phyloP scores from a whole-genome alignment of 192 early-diverging fungal species.

The Radiomyces spectabilis region DNA sequence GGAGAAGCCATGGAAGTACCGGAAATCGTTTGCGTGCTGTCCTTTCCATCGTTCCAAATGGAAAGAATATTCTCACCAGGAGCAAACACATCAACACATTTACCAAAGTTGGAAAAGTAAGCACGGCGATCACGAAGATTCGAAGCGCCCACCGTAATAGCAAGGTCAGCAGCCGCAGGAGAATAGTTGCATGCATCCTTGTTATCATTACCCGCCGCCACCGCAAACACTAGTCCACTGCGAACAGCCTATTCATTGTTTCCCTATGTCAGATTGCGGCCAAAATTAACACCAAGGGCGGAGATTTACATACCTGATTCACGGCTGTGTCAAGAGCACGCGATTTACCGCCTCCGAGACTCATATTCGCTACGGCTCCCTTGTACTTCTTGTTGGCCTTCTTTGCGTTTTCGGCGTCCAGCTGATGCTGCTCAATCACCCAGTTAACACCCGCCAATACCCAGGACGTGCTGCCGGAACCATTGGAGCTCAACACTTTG shows the following conservation, averaged over 20 bases:
- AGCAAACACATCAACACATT: constrained; percentile 89
- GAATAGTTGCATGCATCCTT: constrained; percentile 84
- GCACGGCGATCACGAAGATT: constrained; percentile 73
- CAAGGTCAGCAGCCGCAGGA: constrained; percentile 71
- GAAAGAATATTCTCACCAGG: constrained; percentile 81
- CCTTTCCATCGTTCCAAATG: constrained; percentile 43
- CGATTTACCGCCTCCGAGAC: constrained; percentile 79
- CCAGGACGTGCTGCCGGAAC: constrained; percentile 72
- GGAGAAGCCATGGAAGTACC: constrained; percentile 74
- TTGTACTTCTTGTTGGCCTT: constrained; percentile 56
- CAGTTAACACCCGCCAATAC: constrained; percentile 74
- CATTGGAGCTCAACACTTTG: constrained; percentile 83
- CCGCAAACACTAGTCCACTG: constrained; percentile 72
- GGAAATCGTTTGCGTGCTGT: constrained; percentile 34
- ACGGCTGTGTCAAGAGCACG: constrained; percentile 77
- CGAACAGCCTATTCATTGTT: constrained; percentile 48
- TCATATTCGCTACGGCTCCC: constrained; percentile 92
- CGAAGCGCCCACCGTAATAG: constrained; percentile 87
- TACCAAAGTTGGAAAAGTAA: constrained; percentile 82
- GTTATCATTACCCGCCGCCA: constrained; percentile 88
- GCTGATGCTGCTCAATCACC: constrained; percentile 50
- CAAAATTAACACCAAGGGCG: too few species aligned
- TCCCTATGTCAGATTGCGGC: too few species aligned
- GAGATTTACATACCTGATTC: constrained; percentile 39
- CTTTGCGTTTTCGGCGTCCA: constrained; percentile 34